These are phyloP conservation scores for Colletotrichum filicis DNA, from an alignment of 2,329 filamentous ascomycete species.

Conservation along the genomic window DNA sequence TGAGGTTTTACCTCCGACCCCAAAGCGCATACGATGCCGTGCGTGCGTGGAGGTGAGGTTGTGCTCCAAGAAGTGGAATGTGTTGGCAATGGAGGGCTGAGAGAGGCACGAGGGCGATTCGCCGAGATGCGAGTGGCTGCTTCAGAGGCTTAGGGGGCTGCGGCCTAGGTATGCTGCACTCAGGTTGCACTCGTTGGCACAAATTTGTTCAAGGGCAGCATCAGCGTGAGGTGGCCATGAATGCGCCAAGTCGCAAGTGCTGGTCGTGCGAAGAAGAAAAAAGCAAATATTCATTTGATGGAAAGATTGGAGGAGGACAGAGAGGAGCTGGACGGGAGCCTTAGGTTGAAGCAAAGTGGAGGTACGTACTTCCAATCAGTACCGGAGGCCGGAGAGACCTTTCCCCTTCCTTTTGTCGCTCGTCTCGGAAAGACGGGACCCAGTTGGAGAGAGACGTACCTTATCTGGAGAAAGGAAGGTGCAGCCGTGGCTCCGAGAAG, in stretches of 20 bases:
- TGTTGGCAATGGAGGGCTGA: not conserved
- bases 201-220: too few relatives aligned
- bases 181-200: not conserved
- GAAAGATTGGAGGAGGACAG: not conserved
- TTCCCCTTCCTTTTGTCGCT: not conserved
- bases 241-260: not conserved
- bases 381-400: not conserved
- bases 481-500: too few relatives aligned
- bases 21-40: not conserved
- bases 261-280: slow-evolving; percentile 13
- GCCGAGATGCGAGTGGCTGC: not conserved
- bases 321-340: not conserved
- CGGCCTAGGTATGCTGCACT: not conserved
- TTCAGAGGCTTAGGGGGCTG: not conserved
- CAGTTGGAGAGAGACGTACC: too few relatives aligned
- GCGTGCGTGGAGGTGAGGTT: not conserved
- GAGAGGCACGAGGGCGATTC: not conserved
- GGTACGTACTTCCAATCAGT: not conserved
- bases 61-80: not conserved
- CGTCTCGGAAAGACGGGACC: too few relatives aligned
- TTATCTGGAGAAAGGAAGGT: not conserved
- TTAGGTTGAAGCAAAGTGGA: too few relatives aligned
- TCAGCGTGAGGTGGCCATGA: not conserved
- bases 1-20: not conserved
- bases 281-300: slow-evolving; percentile 13